Percentiles rank a stretch among this genome's conserved stretches.
phyloP scores from a whole-genome alignment of 495 filamentous ascomycete species.

The Cercophora newfieldiana region DNA sequence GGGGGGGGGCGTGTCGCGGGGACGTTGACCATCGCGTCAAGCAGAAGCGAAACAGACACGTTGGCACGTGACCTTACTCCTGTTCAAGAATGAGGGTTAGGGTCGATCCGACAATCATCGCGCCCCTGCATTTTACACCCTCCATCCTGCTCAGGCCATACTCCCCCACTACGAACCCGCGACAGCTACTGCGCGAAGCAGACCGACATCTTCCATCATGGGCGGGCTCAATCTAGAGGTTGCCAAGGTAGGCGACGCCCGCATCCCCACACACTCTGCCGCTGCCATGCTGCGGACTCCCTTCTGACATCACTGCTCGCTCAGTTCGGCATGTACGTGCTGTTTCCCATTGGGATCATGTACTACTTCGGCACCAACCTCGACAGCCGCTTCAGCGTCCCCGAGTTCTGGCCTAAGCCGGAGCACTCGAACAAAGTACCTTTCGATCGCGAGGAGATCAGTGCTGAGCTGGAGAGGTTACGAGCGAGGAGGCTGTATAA shows the following conservation, averaged over 20 bases:
- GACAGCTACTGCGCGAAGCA: background rate
- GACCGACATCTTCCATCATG: constrained; percentile 45
- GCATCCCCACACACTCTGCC: no score
- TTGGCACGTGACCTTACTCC: background rate
- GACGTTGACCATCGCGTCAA: no score
- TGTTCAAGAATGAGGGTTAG: no score
- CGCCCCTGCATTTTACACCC: background rate
- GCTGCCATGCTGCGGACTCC: background rate
- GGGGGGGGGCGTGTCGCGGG: no score
- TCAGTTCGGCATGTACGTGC: constrained; percentile 96
- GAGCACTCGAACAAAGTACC: constrained; percentile 88
- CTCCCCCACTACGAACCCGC: constrained; percentile 24
- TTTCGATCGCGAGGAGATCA: constrained; percentile 83
- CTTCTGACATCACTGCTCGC: background rate
- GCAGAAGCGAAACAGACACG: constrained; percentile 1
- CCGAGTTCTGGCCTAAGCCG: constrained; percentile 89
- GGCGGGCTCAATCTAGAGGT: constrained; percentile 91
- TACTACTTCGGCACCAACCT: constrained; percentile 99
- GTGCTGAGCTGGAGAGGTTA: constrained; percentile 72
- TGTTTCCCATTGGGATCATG: constrained; percentile 99
- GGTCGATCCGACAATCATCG: no score
- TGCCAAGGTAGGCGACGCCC: constrained; percentile 69
- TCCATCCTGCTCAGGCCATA: constrained; percentile 44
- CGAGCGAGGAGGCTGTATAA: constrained; percentile 58
- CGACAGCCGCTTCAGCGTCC: constrained; percentile 82